Evolutionary conservation across 768 basidiomycete genomes (phyloP), one percentile per base, ranked within the genome.

Genomic region (Pisolithus orientalis): DNA sequence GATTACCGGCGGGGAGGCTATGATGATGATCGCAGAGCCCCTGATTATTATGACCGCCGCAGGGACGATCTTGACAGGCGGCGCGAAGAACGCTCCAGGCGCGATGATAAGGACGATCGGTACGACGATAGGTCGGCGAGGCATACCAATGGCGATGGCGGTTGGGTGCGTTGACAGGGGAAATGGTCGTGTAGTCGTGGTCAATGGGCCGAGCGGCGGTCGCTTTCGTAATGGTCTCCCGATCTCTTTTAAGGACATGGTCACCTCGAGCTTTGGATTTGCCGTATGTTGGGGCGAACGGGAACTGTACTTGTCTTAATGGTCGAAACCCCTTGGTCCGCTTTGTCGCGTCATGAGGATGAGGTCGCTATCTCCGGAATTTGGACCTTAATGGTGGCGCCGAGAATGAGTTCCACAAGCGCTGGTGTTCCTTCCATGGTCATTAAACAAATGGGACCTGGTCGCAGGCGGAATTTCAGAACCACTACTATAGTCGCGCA

Each of bases 41-140:
- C 85, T 83, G 85, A 89, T 79, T 80, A 80, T 83, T 83, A 84
- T 84, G 87, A 89, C 70, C 87, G 89, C 66, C 85, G 85, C 75
- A 86, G 86, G 83, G 87, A 90, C 69, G 85, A 87, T 67, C 55
- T 65, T 57, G 80, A 85, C 61, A 70, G 66, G 53, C 65, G 66
- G 64, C 80, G 83, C 70, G 78, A 85, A 70, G 86, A 88, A 66
- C 67, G 67, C 53, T 78, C 80, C 72, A 83, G 84, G 72, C 85
- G 87, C 72, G 87, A 90, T 59, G 87, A 89, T 64, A 90, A 84
- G 74, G 87, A 90, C 63, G 87, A 87, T 49, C 84, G 84, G 44
- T 86, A 71, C 71, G 88, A 90, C 49, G 88, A 90, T 57, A 80
- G 88, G 71, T 72, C 80, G 53, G 64, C 85, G 65, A 83, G 84